Base-by-base conservation (phyloP, 2,329 filamentous ascomycete genomes). In the Fusarium albosuccineum region DNA sequence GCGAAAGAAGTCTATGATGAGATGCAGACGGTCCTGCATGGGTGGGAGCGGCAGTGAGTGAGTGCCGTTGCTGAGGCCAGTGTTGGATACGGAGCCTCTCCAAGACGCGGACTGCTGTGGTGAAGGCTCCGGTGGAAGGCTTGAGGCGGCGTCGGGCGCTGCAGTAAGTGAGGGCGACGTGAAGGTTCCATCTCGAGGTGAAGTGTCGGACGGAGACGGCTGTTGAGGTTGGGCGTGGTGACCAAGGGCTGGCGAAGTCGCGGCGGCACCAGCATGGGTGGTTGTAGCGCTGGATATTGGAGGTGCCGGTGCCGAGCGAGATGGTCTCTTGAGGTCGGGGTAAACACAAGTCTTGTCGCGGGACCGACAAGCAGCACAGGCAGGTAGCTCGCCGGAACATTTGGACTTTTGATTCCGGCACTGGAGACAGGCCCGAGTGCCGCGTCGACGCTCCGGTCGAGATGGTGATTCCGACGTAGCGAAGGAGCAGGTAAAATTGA, bases 401-500 rank as follows among this genome's bases (percentile, higher is more conserved):
- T 82, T 79, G 42, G 82, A 80, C 13, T 81, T 82, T 41, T 83
- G 81, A 4, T 76, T 70, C 16, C 80, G 81, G 37, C 70, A 72
- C 17, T 63, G 82, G 63, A 79, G 78, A 64, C 83, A 85, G 8
- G 83, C 83, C 65, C 82, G 77, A 4, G 82, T 77, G 30, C 83
- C 82, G 11, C 82, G 80, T 33, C 37, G 48, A 10, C 82, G 78
- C 41, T 81, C 73, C 6, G 82, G 79, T 7, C 27, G 49, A 9
- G 50, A 79, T 64, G 82, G 79, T 8, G 29, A 34, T 4, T 45
- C 42, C 5, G 60, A 46, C 4, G 34, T 10, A 9, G 52, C 51
- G 66, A 83, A 85, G 4, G 82, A 82, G 70, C 83, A 85, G 30
- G 75, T 75, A 67, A 85, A 84, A 57, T 79, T 81, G 41, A 85